Percentiles rank a stretch among this genome's conserved stretches.
These are phyloP conservation scores for Gorgonomyces haynaldii DNA, from an alignment of 192 early-diverging fungal genomes.

Conservation along the genomic window DNA sequence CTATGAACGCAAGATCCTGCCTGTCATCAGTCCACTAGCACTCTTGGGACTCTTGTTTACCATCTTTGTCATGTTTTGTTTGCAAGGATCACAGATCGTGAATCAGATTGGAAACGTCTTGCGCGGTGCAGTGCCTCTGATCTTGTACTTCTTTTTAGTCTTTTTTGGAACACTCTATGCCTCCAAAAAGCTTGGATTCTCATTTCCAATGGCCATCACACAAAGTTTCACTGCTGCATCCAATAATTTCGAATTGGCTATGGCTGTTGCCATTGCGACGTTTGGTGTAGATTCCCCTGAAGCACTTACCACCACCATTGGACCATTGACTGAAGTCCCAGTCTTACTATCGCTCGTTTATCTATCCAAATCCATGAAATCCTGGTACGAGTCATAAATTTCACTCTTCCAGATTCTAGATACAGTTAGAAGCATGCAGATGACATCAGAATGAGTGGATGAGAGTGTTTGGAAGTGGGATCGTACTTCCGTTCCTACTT, in stretches of 20 bases:
- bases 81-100: constrained; percentile 46
- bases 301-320: constrained; percentile 51
- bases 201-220: constrained; percentile 36
- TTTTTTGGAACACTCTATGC: constrained; percentile 36
- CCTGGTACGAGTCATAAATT: no score
- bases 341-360: constrained; percentile 47
- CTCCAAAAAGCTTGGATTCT: constrained; percentile 20
- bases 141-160: constrained; percentile 50
- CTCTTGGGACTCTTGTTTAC: constrained; percentile 51
- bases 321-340: constrained; percentile 63
- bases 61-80: constrained; percentile 61
- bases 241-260: constrained; percentile 70
- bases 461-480: no score
- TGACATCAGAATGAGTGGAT: no score
- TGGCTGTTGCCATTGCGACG: constrained; percentile 54
- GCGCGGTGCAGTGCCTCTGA: constrained; percentile 47
- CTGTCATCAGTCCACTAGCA: constrained; percentile 39
- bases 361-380: no score
- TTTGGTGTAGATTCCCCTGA: constrained; percentile 55
- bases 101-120: constrained; percentile 46
- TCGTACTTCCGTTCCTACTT: no score
- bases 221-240: constrained; percentile 53
- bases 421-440: no score
- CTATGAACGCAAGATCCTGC: constrained; percentile 46
- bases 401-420: no score